Base-by-base conservation (phyloP, 2,329 filamentous ascomycete species). In the Sporothrix humicola region DNA sequence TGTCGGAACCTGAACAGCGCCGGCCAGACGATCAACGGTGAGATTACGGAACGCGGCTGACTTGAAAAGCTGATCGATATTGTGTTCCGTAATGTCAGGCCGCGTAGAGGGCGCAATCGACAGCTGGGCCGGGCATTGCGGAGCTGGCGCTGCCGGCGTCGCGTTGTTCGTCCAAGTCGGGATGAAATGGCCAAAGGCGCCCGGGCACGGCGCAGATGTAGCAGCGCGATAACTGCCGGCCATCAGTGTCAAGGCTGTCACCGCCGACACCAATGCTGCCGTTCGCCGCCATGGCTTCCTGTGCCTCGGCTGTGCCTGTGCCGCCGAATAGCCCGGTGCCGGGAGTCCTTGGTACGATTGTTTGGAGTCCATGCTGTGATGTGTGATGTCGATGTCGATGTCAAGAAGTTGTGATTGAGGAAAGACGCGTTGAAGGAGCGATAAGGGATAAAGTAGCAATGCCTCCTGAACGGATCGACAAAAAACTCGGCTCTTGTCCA, bases 11-110 rank as follows among this genome's bases (percentile, higher is more conserved):
- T 59, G 56, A 7, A 59, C 56, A 13, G 56, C 56, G 13, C 56
- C 56, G 26, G 56, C 26, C 26, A 59, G 26, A 7, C 56, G 56
- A 15, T 26, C 37, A 1, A 59, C 56, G 15, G 26, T 59, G 12
- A 59, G 56, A 37, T 59, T 59, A 26, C 56, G 56, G 13, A 59
- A 59, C 26, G 12, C 56, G 26, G 56, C 26, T 26, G 56, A 59
- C 56, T 37, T 31, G 56, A 59, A 59, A 2, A 59, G 13, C 10
- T 13, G 13, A 3, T 59, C 56, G 12, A 59, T 26, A 5, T 59
- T 59, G 56, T 59, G 56, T 7, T 13, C 26, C 6, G 56, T 59
- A 13, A 59, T 59, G 26, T 59, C 56, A 13, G 56, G 56, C 4
- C 56, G 56, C 26, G 56, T 37, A 1, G 56, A 31, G 12, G 56